Base-by-base conservation (phyloP, 139 green algal genomes). In the Haematococcus lacustris region DNA sequence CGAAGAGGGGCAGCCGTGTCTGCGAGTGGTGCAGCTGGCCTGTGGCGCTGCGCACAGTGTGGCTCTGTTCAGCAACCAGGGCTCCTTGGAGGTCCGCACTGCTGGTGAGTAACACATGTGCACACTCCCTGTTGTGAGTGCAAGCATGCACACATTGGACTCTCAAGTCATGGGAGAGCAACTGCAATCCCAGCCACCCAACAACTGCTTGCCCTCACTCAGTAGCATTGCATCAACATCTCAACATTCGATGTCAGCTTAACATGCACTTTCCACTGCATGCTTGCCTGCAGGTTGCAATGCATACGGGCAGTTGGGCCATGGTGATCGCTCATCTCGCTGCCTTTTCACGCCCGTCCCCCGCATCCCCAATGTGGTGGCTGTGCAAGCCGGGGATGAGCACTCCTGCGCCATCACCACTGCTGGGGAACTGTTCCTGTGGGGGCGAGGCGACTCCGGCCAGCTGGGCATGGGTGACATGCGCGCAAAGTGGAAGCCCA, bases 401-500 rank as follows among this genome's bases (percentile, higher is more conserved):
- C 86, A 92, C 80, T 84, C 78, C n/a, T 84, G 69, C 2, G 91
- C 89, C 1, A 79, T 95, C 3, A 76, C 76, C n/a, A 6, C 63
- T 3, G 41, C 63, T 43, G 86, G 88, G 4, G 40, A 76, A 7
- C 67, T 96, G 23, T 93, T 85, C 67, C 30, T 90, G 39, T 96
- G 91, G 91, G 91, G 91, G 62, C 77, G 88, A 68, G 87, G 80
- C 5, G 90, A 95, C 77, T 86, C 79, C 57, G 86, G 87, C 5
- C 90, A 95, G 80, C 86, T 96, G 53, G 91, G 91, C n/a, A 66
- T 88, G 39, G 84, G 84, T 3, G 81, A 95, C 74, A 74, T 82
- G 51, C 78, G 75, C n/a, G 84, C 51, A 64, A 79, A 76, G 9
- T 89, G 80, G 82, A 68, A 68, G 60, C 89, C 89, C 1, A 80